These are phyloP conservation scores for Entoloma clypeatum DNA, from an alignment of 1,284 basidiomycete species.

Conservation along the genomic window DNA sequence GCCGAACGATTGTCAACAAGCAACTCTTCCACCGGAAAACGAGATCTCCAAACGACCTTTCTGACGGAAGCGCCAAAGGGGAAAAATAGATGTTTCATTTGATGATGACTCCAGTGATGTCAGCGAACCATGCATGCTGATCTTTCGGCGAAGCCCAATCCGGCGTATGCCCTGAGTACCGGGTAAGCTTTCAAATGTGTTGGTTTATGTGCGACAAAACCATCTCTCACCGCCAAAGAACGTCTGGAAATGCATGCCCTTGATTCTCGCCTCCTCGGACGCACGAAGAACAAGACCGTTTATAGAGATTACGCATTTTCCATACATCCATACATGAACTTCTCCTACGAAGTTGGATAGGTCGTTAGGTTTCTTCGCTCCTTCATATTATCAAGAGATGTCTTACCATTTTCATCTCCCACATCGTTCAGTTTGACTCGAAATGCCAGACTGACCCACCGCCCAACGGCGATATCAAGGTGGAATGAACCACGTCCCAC, in stretches of 20 bases:
- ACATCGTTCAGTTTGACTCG: constrained; percentile 61
- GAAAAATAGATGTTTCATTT: constrained; percentile 8
- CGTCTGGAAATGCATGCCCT: constrained; percentile 66
- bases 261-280: constrained; percentile 39
- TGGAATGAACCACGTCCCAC: constrained; percentile 53
- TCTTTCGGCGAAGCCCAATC: constrained; percentile 66
- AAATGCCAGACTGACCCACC: constrained; percentile 58
- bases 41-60: no score
- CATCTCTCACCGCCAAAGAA: constrained; percentile 63
- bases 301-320: constrained; percentile 44
- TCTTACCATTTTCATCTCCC: constrained; percentile 41
- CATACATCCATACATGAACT: constrained; percentile 55
- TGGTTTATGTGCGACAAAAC: constrained; percentile 1
- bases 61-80: no score
- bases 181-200: neutral
- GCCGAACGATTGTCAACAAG: no score
- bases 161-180: constrained; percentile 39
- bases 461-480: constrained; percentile 38
- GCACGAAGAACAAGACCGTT: constrained; percentile 43
- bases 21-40: no score
- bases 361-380: no score
- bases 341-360: constrained; percentile 39
- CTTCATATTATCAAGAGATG: neutral
- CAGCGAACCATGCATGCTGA: constrained; percentile 63
- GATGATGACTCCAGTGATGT: constrained; percentile 46